These are phyloP conservation scores for Ascochyta lentis DNA, from an alignment of 2,329 filamentous ascomycete species.

Conservation along the genomic window DNA sequence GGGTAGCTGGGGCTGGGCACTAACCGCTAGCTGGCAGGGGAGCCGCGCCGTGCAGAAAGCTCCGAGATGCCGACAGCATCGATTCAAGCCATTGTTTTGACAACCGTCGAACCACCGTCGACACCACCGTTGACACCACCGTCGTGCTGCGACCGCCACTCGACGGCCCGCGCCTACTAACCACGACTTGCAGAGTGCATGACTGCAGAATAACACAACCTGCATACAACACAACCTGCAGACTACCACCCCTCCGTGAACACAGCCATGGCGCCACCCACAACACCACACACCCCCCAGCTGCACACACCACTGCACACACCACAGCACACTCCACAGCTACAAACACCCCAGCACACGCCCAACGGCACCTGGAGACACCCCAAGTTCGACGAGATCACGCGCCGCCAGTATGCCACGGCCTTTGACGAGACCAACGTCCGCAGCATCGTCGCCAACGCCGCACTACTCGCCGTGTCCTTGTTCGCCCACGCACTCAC, in stretches of 20 bases:
- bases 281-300: constrained; percentile 29
- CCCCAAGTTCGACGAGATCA: constrained; percentile 86
- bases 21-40: background rate
- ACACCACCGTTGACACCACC: constrained; percentile 10
- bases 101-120: constrained; percentile 1
- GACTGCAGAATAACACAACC: too few relatives aligned
- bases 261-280: constrained; percentile 23
- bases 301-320: constrained; percentile 28
- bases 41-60: background rate
- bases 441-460: constrained; percentile 72
- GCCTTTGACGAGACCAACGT: constrained; percentile 82
- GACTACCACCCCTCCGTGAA: too few relatives aligned
- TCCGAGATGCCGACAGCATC: constrained; percentile 6
- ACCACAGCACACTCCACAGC: constrained; percentile 34
- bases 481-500: constrained; percentile 46
- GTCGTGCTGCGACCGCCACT: constrained; percentile 4
- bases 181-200: background rate
- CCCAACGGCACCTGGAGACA: constrained; percentile 85
- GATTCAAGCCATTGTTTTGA: constrained; percentile 11
- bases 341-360: constrained; percentile 51
- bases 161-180: background rate
- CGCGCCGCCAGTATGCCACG: constrained; percentile 76
- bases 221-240: too few relatives aligned
- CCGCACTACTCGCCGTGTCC: constrained; percentile 59
- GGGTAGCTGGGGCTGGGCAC: too few relatives aligned